Base-by-base conservation (phyloP, 495 filamentous ascomycete genomes). In the Neurospora pannonica region DNA sequence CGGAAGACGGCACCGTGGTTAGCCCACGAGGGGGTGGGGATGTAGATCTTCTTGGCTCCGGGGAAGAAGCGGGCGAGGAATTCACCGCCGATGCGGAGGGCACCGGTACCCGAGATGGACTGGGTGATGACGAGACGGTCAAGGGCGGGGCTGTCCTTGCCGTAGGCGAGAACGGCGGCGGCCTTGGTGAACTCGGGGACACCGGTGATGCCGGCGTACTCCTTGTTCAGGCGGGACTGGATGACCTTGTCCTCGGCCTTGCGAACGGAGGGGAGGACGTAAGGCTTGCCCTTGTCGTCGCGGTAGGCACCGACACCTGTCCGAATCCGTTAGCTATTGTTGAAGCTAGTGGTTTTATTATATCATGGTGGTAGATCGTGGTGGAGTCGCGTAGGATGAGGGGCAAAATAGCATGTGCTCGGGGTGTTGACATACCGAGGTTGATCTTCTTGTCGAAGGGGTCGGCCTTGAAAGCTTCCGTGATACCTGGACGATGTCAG, bases 391-490 rank as follows among this genome's bases (percentile, higher is more conserved):
- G 28, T 15, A 67, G 54, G 54, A 34, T 67, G 54, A 67, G 54
- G 54, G 54, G 54, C 28, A 34, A 34, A 17, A 67, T 67, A 34
- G 54, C 54, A 67, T 34, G 54, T 34, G 54, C 54, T 67, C 21
- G 34, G 39, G 60, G 62, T 84, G 71, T 82, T 85, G 70, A 72
- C 83, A 86, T 89, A 91, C 94, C 95, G 72, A 99, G 88, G 86
- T 98, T 98, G 87, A 98, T 97, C 90, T 99, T 99, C 84, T 95
- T 88, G 72, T 90, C 84, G 84, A 96, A 94, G 76, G 84, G 87
- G 81, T 99, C 95, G 80, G 95, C 94, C 89, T 98, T 99, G 92
- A 96, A 99, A 71, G 96, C 96, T 86, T 99, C 96, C 71, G 96
- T 98, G 86, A 99, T 97, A 86, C 95, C 95, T 89, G 76, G 17